Percentiles rank a stretch among this genome's conserved stretches.
phyloP scores from a whole-genome alignment of 2,329 filamentous ascomycete species.

The Aspergillus sp. region DNA sequence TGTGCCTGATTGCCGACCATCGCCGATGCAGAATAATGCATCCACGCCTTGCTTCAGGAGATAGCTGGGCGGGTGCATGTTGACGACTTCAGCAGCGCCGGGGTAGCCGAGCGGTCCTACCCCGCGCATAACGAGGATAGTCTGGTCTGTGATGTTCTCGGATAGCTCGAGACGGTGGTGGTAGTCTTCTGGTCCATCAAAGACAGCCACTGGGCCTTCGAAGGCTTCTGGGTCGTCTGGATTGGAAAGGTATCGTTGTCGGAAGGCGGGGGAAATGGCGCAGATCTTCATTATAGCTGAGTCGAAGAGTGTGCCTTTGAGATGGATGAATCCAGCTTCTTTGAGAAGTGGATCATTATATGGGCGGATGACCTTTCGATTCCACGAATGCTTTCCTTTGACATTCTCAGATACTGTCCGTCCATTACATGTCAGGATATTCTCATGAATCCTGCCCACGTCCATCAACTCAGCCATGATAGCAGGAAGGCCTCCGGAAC shows the following conservation, averaged over 20 bases:
- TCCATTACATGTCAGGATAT: constrained; percentile 45
- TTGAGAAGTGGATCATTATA: constrained; percentile 45
- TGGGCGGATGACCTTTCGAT: constrained; percentile 43
- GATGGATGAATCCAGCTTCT: constrained; percentile 49
- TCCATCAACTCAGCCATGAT: constrained; percentile 51
- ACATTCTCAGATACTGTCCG: constrained; percentile 42
- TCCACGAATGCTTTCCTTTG: constrained; percentile 44
- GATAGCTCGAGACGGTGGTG: constrained; percentile 35
- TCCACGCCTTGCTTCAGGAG: constrained; percentile 43
- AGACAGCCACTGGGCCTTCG: constrained; percentile 44
- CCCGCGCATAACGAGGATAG: constrained; percentile 48
- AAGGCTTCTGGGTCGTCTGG: constrained; percentile 46
- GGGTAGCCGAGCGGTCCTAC: constrained; percentile 48
- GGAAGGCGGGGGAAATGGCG: constrained; percentile 45
- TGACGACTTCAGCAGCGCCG: constrained; percentile 49
- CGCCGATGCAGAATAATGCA: constrained; percentile 49
- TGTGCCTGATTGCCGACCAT: constrained; percentile 53
- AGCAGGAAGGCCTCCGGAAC: constrained; percentile 50
- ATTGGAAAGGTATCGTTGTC: constrained; percentile 41
- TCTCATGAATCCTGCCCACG: constrained; percentile 41
- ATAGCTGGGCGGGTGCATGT: constrained; percentile 46
- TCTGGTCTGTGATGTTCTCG: constrained; percentile 35
- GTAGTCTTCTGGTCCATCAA: constrained; percentile 50
- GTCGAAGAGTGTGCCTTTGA: constrained; percentile 46
- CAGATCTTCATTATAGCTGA: constrained; percentile 53